A percentile compares a stretch with the other conserved stretches of the same genome.
Evolutionary conservation across 192 early-diverging fungal species (phyloP).

Genomic region (Borealophlyctis nickersoniae): DNA sequence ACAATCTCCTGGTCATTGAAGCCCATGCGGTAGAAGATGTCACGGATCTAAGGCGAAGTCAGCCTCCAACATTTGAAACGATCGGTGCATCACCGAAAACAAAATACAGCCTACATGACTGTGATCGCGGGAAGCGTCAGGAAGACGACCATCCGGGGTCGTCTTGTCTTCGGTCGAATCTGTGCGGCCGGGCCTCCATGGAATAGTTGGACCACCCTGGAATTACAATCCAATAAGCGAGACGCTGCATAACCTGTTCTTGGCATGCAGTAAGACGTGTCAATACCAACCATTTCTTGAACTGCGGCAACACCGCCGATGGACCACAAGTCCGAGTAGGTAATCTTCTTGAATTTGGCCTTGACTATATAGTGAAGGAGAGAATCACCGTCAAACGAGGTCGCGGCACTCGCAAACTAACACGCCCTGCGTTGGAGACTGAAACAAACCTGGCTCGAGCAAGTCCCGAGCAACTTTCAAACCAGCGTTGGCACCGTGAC

Average conservation of each 20-base stretch:
- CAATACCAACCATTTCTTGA: slow-evolving; percentile 47
- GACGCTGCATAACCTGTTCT: not conserved
- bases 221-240: no score
- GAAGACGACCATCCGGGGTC: slow-evolving; percentile 62
- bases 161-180: slow-evolving; percentile 7
- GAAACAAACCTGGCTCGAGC: slow-evolving; percentile 8
- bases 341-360: slow-evolving; percentile 55
- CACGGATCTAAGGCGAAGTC: slow-evolving; percentile 42
- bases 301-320: slow-evolving; percentile 68
- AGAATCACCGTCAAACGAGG: no score
- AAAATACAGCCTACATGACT: not conserved
- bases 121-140: slow-evolving; percentile 50
- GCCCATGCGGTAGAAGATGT: slow-evolving; percentile 67
- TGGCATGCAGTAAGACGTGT: not conserved
- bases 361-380: no score
- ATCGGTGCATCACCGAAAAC: not conserved
- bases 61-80: not conserved
- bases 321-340: slow-evolving; percentile 72
- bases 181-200: slow-evolving; percentile 51
- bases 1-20: slow-evolving; percentile 74
- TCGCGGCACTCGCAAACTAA: no score
- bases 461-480: slow-evolving; percentile 35
- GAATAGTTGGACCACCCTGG: slow-evolving; percentile 59
- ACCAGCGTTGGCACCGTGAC: slow-evolving; percentile 65
- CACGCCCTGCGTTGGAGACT: not conserved